Evolutionary conservation across 768 basidiomycete species (phyloP).

Genomic region (Psilocybe tampanensis): DNA sequence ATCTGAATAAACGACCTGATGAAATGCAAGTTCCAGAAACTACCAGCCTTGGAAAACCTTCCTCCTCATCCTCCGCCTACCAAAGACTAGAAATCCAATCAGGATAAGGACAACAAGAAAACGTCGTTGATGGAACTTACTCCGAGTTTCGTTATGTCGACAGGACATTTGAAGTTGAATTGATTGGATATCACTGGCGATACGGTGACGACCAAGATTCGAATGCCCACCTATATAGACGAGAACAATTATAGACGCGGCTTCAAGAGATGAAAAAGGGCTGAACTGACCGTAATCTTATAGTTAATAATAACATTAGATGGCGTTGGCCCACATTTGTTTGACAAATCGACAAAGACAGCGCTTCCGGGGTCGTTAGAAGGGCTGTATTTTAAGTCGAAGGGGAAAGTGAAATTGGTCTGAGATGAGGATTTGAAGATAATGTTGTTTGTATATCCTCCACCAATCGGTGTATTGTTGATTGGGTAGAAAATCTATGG

Average conservation of each 20-base stretch:
- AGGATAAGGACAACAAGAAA: neutral
- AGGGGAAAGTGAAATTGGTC: slow-evolving; percentile 78
- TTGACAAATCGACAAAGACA: slow-evolving; percentile 63
- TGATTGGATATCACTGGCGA: slow-evolving; percentile 66
- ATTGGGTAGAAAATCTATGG: slow-evolving; percentile 79
- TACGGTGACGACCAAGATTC: slow-evolving; percentile 64
- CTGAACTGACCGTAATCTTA: slow-evolving; percentile 59
- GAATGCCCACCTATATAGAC: slow-evolving; percentile 56
- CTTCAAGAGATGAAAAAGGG: neutral
- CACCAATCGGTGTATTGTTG: slow-evolving; percentile 67
- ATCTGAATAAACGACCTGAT: too few relatives aligned
- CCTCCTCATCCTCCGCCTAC: neutral
- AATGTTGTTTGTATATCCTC: slow-evolving; percentile 51
- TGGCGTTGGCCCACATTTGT: slow-evolving; percentile 60
- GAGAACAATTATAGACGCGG: neutral
- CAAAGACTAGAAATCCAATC: neutral
- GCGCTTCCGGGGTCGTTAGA: slow-evolving; percentile 49
- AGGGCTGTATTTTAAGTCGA: slow-evolving; percentile 63
- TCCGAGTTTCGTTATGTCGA: slow-evolving; percentile 32
- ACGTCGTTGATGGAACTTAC: slow-evolving; percentile 18
- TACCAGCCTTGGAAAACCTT: too few relatives aligned
- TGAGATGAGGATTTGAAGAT: slow-evolving; percentile 52
- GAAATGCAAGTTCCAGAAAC: too few relatives aligned
- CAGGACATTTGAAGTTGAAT: slow-evolving; percentile 67
- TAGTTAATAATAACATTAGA: slow-evolving; percentile 62